A percentile compares a stretch with the other conserved stretches of the same genome.
phyloP scores from a whole-genome alignment of 2,329 filamentous ascomycete genomes.

The Verticillium nubilum region DNA sequence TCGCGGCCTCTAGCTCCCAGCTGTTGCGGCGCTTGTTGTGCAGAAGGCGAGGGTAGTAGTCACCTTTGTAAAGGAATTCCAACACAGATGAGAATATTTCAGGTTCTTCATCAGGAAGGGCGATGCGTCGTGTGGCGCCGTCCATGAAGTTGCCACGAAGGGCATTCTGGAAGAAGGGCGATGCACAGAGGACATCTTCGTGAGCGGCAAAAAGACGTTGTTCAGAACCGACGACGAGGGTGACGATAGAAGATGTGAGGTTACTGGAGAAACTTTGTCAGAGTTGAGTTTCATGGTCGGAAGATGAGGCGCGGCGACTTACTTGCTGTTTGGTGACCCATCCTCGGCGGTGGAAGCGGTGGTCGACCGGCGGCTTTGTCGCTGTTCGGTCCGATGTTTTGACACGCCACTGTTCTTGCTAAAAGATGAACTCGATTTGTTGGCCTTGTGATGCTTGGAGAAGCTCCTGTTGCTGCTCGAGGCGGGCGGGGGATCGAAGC shows the following conservation, averaged over 20 bases:
- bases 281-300: neutral
- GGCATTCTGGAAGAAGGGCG: conserved; percentile 69
- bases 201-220: conserved; percentile 88
- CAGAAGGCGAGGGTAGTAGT: conserved; percentile 79
- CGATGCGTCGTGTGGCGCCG: conserved; percentile 61
- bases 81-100: conserved; percentile 88
- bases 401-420: conserved; percentile 48
- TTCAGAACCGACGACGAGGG: conserved; percentile 72
- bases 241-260: conserved; percentile 66
- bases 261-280: conserved; percentile 31
- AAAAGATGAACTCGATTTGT: conserved; percentile 49
- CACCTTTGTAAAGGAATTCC: conserved; percentile 90
- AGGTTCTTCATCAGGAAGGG: conserved; percentile 78
- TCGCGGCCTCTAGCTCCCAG: conserved; percentile 71
- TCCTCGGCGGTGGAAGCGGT: conserved; percentile 38
- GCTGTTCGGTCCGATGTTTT: conserved; percentile 48
- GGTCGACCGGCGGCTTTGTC: conserved; percentile 38
- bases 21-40: conserved; percentile 76
- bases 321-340: conserved; percentile 38
- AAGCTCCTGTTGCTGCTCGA: conserved; percentile 38
- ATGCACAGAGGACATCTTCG: conserved; percentile 74
- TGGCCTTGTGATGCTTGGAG: conserved; percentile 43
- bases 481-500: conserved; percentile 32
- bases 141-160: conserved; percentile 60
- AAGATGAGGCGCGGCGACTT: conserved; percentile 16